phyloP scores from a whole-genome alignment of 2,329 filamentous ascomycete genomes.

The Chaetomiaceae sp. region DNA sequence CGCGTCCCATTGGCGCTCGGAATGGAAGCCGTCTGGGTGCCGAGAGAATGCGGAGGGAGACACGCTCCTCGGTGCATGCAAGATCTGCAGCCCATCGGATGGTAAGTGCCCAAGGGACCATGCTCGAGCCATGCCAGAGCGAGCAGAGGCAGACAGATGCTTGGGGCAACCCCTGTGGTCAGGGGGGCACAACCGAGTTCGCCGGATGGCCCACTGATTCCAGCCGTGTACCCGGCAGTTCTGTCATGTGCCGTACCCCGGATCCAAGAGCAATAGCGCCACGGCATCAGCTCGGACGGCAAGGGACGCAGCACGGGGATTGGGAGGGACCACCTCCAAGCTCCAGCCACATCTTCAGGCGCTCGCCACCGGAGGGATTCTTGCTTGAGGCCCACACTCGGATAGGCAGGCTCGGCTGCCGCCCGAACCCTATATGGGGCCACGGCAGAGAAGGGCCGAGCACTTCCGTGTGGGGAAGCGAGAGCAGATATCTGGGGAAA shows the following conservation, averaged over 20 bases:
- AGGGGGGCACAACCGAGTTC: no score
- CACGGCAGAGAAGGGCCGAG: conserved; percentile 8
- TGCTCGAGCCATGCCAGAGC: no score
- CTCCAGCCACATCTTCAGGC: no score
- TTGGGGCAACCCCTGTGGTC: no score
- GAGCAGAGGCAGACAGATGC: no score
- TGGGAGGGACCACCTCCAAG: neutral
- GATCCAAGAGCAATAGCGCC: neutral
- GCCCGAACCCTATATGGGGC: neutral
- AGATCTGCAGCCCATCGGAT: no score
- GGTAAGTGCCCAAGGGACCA: no score
- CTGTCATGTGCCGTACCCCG: neutral
- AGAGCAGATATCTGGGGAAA: neutral
- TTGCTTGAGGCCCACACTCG: neutral
- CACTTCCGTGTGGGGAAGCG: conserved; percentile 3
- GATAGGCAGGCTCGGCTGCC: neutral
- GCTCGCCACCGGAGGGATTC: no score
- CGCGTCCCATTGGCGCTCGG: neutral
- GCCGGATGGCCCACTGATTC: no score
- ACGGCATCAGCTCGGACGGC: neutral
- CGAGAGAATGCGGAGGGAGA: no score
- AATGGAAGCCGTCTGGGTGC: no score
- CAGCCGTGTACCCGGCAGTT: neutral
- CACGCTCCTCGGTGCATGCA: no score
- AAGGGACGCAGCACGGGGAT: neutral